A percentile compares a stretch with the other conserved stretches of the same genome.
phyloP scores from a whole-genome alignment of 2,329 filamentous ascomycete genomes.

The Colletotrichum orbiculare region DNA sequence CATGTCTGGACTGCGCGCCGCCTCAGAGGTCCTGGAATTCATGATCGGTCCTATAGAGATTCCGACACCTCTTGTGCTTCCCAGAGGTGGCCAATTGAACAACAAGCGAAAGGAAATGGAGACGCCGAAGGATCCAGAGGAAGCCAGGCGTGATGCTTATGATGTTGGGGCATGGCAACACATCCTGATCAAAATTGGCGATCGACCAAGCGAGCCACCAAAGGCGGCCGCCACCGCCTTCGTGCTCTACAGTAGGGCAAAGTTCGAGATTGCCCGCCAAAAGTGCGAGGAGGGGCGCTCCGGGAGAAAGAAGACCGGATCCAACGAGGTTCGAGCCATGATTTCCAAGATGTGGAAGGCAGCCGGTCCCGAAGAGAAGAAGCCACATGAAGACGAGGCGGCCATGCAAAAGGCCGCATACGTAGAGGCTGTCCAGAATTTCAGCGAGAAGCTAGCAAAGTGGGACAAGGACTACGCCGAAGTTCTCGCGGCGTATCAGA shows the following conservation, averaged over 20 bases:
- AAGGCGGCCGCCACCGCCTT: constrained; percentile 87
- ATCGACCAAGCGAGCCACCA: constrained; percentile 76
- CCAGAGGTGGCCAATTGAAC: constrained; percentile 63
- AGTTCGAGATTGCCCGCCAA: constrained; percentile 71
- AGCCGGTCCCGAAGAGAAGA: constrained; percentile 74
- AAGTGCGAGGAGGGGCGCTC: constrained; percentile 72
- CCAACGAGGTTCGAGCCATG: constrained; percentile 86
- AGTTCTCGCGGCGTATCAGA: constrained; percentile 63
- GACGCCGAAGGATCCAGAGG: constrained; percentile 58
- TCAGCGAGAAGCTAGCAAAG: constrained; percentile 68
- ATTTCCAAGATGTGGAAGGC: constrained; percentile 93
- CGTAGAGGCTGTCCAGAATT: constrained; percentile 65
- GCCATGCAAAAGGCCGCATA: constrained; percentile 76
- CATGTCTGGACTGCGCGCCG: constrained; percentile 89
- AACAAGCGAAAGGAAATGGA: constrained; percentile 66
- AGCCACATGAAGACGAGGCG: constrained; percentile 82
- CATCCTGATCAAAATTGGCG: constrained; percentile 72
- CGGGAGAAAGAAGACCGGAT: constrained; percentile 72
- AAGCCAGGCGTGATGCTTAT: constrained; percentile 66
- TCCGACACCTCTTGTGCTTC: constrained; percentile 78
- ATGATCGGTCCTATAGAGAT: constrained; percentile 85
- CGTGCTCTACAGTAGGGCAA: constrained; percentile 85
- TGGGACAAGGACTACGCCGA: constrained; percentile 78
- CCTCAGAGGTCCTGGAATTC: constrained; percentile 83
- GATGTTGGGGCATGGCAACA: constrained; percentile 65